These are phyloP conservation scores for Triangularia setosa DNA, from an alignment of 2,329 filamentous ascomycete species.

Conservation along the genomic window DNA sequence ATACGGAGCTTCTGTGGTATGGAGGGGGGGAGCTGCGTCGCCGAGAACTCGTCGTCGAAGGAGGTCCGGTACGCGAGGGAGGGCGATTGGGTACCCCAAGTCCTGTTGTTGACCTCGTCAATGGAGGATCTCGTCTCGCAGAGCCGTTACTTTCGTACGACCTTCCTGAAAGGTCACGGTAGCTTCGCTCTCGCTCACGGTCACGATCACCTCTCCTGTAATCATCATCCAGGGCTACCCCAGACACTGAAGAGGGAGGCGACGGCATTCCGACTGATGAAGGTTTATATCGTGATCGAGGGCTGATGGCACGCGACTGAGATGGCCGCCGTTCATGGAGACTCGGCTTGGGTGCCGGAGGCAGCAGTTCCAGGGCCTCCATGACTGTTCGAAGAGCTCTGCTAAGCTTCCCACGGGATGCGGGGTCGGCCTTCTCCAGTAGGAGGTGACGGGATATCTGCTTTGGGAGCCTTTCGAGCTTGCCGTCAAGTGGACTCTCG, in stretches of 20 bases:
- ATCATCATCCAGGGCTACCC: background rate
- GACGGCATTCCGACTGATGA: background rate
- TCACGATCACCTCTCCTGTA: background rate
- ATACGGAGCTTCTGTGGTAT: background rate
- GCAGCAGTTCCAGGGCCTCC: conserved; percentile 15
- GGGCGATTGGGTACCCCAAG: background rate
- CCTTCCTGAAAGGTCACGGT: background rate
- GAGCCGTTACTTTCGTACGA: conserved; percentile 8
- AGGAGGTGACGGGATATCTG: conserved; percentile 72
- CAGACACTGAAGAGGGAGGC: background rate
- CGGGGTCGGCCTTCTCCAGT: conserved; percentile 54
- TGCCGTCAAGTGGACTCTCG: conserved; percentile 52
- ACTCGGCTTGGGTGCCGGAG: background rate
- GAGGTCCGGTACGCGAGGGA: background rate
- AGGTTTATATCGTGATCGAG: background rate
- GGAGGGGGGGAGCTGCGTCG: background rate
- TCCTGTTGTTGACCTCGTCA: background rate
- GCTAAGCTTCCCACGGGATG: conserved; percentile 57
- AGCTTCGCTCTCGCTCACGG: background rate
- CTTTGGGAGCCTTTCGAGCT: conserved; percentile 71
- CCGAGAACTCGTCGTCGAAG: background rate
- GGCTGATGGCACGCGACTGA: background rate
- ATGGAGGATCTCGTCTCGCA: conserved; percentile 1
- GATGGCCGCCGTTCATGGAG: background rate
- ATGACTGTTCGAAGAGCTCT: conserved; percentile 51